Evolutionary conservation across 2,329 filamentous ascomycete species (phyloP), one percentile per base, ranked within the genome.

Genomic region (Aspergillus sclerotialis): DNA sequence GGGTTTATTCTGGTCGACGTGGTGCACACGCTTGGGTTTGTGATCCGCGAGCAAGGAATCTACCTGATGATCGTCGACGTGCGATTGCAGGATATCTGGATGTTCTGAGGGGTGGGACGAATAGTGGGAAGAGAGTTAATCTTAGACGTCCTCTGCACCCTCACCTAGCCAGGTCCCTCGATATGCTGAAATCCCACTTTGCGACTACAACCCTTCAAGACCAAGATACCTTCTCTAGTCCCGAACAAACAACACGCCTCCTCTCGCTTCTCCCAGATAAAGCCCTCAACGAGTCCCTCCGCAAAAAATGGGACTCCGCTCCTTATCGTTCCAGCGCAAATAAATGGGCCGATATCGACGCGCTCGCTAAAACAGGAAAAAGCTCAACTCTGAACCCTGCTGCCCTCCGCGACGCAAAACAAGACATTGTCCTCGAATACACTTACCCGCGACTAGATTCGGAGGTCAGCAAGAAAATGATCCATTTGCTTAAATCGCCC

Each of bases 21-120:
- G 92, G 92, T 67, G 89, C 85, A 18, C 92, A 98, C 78, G 92
- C 92, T 5, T 98, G 92, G 92, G 84, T 98, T 8, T 96, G 90
- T 57, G 92, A 98, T 60, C 85, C 83, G 55, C 80, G 82, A 37
- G 92, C 89, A 1, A 77, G 92, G 37, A 73, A 73, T 21, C 76
- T 98, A 69, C 84, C 94, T 44, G 92, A 98, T 51, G 76, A 83
- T 49, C 88, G 85, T 63, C 77, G 92, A 36, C 79, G 79, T 47
- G 84, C 89, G 0, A 82, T 98, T 41, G 87, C 87, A 0, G 81
- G 84, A 14, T 98, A 96, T 55, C 72, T 98, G 10, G 89, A 95
- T 53, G 74, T 96, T 2, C 69, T 96, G n/a, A 83, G 80, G 45
- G 92, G 92, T 37, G 87, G 88, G 37, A 76, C 84, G 13, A 83